A percentile compares a stretch with the other conserved stretches of the same genome.
Evolutionary conservation across 2,329 filamentous ascomycete species (phyloP).

Genomic region (Cordyceps cateniannulata): DNA sequence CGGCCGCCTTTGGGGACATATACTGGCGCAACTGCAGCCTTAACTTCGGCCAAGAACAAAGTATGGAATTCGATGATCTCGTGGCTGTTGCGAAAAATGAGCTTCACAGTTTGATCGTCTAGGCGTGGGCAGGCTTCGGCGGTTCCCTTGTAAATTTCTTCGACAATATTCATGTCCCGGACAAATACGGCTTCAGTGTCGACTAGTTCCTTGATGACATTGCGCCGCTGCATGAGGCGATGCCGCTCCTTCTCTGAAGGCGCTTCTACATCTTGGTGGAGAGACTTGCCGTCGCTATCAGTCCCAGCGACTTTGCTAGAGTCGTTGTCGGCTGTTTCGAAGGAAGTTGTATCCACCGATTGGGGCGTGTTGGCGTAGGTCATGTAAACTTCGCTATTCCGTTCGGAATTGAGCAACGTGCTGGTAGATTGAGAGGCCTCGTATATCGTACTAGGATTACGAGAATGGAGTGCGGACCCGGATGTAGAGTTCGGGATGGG

Average conservation of each 20-base stretch:
- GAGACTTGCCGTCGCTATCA: constrained; percentile 31
- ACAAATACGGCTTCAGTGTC: constrained; percentile 90
- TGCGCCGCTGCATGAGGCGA: constrained; percentile 70
- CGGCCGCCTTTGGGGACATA: constrained; percentile 59
- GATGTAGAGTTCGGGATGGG: constrained; percentile 37
- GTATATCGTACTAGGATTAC: constrained; percentile 36
- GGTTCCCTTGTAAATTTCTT: constrained; percentile 96
- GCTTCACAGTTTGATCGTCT: constrained; percentile 75
- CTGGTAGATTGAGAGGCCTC: constrained; percentile 32
- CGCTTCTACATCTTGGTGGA: constrained; percentile 32
- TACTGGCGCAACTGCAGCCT: constrained; percentile 70
- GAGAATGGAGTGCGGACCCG: constrained; percentile 30
- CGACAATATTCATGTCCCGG: constrained; percentile 92
- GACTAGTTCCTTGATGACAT: constrained; percentile 84
- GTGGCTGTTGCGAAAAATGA: constrained; percentile 88
- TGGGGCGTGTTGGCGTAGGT: constrained; percentile 37
- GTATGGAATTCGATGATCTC: constrained; percentile 86
- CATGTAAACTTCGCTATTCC: constrained; percentile 39
- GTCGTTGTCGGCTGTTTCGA: constrained; percentile 35
- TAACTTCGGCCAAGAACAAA: constrained; percentile 70
- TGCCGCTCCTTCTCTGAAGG: constrained; percentile 53
- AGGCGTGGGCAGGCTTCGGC: constrained; percentile 75
- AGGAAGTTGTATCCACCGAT: constrained; percentile 41
- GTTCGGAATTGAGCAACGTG: constrained; percentile 37
- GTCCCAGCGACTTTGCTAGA: constrained; percentile 28